A percentile compares a stretch with the other conserved stretches of the same genome.
These are phyloP conservation scores for Fusarium sp. DNA, from an alignment of 2,329 filamentous ascomycete species.

Conservation along the genomic window DNA sequence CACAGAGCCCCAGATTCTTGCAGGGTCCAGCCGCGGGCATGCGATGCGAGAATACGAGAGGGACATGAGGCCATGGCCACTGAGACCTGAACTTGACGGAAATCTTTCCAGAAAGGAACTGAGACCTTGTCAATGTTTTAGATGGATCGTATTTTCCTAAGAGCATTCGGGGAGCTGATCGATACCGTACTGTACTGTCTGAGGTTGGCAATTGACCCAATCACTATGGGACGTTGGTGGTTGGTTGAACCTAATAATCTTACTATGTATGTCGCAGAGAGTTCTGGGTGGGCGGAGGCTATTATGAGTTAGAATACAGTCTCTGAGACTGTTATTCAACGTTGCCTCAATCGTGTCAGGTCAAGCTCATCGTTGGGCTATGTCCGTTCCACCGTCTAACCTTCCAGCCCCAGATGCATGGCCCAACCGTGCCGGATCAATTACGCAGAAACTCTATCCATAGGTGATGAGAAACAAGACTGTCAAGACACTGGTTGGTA, in stretches of 20 bases:
- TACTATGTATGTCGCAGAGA: neutral
- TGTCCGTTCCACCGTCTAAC: conserved; percentile 22
- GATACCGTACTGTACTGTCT: neutral
- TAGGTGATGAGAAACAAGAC: conserved; percentile 29
- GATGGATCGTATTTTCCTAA: conserved; percentile 5
- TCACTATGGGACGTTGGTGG: neutral
- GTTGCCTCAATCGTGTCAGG: conserved; percentile 22
- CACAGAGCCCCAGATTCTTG: conserved; percentile 11
- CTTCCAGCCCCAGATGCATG: conserved; percentile 22
- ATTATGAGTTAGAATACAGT: neutral
- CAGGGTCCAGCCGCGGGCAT: conserved; percentile 18
- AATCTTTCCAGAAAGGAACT: conserved; percentile 4
- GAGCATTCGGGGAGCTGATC: neutral
- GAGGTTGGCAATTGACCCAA: neutral
- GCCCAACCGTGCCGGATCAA: conserved; percentile 19
- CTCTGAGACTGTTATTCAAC: neutral
- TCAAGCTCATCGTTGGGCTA: conserved; percentile 4
- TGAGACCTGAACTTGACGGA: neutral
- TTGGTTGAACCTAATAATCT: neutral
- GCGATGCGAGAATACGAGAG: conserved; percentile 36
- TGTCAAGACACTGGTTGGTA: neutral
- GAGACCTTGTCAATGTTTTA: conserved; percentile 8
- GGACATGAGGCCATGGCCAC: conserved; percentile 3
- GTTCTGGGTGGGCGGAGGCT: neutral
- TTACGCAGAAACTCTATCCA: conserved; percentile 23